phyloP scores from a whole-genome alignment of 1,139 yeast species.

The Kurtzmaniella quercitrusa region DNA sequence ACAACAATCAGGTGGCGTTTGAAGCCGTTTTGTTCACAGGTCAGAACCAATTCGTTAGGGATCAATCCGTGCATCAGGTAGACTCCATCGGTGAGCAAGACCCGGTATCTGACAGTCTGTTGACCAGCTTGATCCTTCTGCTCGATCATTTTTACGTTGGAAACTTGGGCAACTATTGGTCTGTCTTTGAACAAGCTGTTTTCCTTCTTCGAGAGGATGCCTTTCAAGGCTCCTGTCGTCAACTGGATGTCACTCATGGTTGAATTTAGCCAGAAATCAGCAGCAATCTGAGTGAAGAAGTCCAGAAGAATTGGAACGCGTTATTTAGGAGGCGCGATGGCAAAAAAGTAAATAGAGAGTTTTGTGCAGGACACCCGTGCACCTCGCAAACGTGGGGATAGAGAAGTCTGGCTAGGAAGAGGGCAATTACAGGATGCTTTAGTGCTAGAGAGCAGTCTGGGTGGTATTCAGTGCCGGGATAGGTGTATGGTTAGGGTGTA shows the following conservation, averaged over 20 bases:
- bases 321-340: neutral
- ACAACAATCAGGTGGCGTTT: conserved; percentile 28
- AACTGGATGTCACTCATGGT: conserved; percentile 10
- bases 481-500: no score
- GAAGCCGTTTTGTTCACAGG: conserved; percentile 45
- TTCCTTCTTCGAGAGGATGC: conserved; percentile 21
- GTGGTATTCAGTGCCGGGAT: no score
- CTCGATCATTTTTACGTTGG: conserved; percentile 36
- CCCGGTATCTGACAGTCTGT: conserved; percentile 46
- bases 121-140: conserved; percentile 31
- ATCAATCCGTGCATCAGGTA: conserved; percentile 62
- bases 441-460: no score
- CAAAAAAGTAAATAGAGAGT: neutral
- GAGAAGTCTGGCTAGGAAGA: no score
- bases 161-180: conserved; percentile 45
- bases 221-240: conserved; percentile 23
- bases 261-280: neutral
- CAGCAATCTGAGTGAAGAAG: neutral
- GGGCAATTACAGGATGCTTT: no score
- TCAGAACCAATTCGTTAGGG: conserved; percentile 53
- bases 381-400: neutral
- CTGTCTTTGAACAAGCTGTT: conserved; percentile 18
- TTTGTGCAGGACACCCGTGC: neutral
- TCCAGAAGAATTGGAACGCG: neutral
- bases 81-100: conserved; percentile 62